Conservation (phyloP, 148 eudicot species). For the Rhododendron kiyosumense region DNA sequence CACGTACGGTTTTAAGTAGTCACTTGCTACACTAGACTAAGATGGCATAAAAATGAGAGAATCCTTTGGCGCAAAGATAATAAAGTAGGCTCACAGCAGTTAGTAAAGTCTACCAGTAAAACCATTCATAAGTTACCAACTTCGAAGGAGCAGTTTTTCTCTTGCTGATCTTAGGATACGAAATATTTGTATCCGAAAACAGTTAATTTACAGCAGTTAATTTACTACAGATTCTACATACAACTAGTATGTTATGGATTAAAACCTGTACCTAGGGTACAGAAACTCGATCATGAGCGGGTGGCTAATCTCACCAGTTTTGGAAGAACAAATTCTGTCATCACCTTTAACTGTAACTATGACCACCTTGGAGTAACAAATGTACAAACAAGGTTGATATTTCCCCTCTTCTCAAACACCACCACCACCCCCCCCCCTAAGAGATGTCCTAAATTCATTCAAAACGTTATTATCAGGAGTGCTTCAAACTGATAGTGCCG, state of each 20-base stretch:
- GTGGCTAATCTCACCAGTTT: neutral
- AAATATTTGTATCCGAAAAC: neutral
- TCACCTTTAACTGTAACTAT: slow-evolving; percentile 14
- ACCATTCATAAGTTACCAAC: neutral
- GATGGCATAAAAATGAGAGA: neutral
- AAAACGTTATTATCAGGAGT: neutral
- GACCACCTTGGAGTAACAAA: slow-evolving; percentile 14
- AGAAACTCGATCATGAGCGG: neutral
- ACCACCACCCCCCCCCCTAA: neutral
- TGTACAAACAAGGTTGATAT: slow-evolving; percentile 20
- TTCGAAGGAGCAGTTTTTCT: neutral
- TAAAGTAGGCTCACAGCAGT: neutral
- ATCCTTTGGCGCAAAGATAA: neutral
- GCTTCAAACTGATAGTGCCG: slow-evolving; percentile 7
- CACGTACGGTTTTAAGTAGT: neutral
- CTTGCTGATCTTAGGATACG: neutral
- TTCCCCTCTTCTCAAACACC: no score
- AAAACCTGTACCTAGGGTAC: neutral
- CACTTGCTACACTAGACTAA: neutral
- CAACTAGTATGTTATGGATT: neutral
- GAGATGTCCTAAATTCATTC: neutral
- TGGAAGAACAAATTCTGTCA: neutral
- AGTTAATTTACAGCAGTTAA: neutral
- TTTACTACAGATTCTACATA: neutral
- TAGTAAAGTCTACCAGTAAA: neutral